These are phyloP conservation scores for Blastobotrys chiropterorum DNA, from an alignment of 805 yeast genomes.

Conservation along the genomic window DNA sequence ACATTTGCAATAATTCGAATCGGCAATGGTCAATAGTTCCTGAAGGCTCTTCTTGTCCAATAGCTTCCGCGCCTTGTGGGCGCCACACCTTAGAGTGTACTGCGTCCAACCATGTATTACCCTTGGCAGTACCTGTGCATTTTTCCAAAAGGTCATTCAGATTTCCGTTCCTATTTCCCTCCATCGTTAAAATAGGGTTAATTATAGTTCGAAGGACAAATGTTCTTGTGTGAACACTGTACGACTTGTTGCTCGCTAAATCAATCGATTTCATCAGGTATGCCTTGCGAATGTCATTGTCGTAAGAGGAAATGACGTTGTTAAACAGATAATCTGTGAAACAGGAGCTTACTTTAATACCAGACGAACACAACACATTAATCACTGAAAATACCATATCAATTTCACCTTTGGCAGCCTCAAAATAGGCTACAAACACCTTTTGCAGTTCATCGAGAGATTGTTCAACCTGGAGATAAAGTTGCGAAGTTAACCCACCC, in stretches of 20 bases:
- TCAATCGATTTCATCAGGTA: conserved; percentile 50
- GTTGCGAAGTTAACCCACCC: conserved; percentile 41
- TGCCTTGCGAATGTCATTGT: conserved; percentile 40
- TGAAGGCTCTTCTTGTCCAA: conserved; percentile 44
- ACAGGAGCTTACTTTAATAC: conserved; percentile 40
- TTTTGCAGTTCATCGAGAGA: conserved; percentile 57
- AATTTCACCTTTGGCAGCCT: conserved; percentile 28
- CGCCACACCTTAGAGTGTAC: conserved; percentile 71
- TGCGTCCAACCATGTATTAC: conserved; percentile 51
- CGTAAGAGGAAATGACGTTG: conserved; percentile 46
- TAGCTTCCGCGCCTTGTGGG: conserved; percentile 25
- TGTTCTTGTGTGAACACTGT: conserved; percentile 47
- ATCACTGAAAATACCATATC: conserved; percentile 38
- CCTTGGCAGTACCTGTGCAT: conserved; percentile 23
- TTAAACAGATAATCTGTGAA: conserved; percentile 55
- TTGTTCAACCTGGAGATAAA: conserved; percentile 66
- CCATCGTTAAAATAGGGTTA: conserved; percentile 59
- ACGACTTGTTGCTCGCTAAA: conserved; percentile 41
- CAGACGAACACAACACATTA: conserved; percentile 36
- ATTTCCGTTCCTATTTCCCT: conserved; percentile 45
- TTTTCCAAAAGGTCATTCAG: conserved; percentile 41
- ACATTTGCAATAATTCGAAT: conserved; percentile 71
- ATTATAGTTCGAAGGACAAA: conserved; percentile 58
- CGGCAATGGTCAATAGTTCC: conserved; percentile 71
- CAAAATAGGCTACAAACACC: conserved; percentile 37